These are phyloP conservation scores for Aspergillus chevalieri DNA, from an alignment of 2,329 filamentous ascomycete species.

Conservation along the genomic window DNA sequence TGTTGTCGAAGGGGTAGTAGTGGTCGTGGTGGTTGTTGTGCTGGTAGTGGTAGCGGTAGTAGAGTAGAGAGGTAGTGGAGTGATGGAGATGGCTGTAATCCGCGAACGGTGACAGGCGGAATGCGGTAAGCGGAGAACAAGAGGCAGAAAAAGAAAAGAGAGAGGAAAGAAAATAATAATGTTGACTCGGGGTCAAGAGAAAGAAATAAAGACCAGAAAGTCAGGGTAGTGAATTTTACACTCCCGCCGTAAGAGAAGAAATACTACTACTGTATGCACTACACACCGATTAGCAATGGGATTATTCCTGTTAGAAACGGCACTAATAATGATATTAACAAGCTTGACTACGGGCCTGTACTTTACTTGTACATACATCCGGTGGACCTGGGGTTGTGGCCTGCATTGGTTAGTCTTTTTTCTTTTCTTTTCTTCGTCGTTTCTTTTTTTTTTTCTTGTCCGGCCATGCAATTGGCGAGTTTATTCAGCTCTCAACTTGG, in stretches of 20 bases:
- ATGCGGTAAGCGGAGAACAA: background rate
- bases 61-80: background rate
- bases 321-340: background rate
- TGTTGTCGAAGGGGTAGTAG: background rate
- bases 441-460: background rate
- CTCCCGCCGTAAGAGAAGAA: conserved; percentile 15
- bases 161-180: background rate
- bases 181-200: background rate
- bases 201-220: background rate
- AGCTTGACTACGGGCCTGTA: background rate
- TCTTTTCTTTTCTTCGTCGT: background rate
- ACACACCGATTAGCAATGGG: background rate
- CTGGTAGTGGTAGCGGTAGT: background rate
- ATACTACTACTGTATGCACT: background rate
- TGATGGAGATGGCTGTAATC: background rate
- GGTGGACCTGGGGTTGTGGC: no score
- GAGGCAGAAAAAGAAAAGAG: conserved; percentile 5
- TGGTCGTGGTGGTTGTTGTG: background rate
- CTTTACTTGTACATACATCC: background rate
- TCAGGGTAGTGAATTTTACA: conserved; percentile 6
- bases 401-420: background rate
- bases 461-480: background rate
- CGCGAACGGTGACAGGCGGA: background rate
- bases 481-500: no score
- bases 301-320: background rate